Evolutionary conservation across 2,329 filamentous ascomycete species (phyloP), one percentile per base, ranked within the genome.

Genomic region (Calonectria pseudoturangicola): DNA sequence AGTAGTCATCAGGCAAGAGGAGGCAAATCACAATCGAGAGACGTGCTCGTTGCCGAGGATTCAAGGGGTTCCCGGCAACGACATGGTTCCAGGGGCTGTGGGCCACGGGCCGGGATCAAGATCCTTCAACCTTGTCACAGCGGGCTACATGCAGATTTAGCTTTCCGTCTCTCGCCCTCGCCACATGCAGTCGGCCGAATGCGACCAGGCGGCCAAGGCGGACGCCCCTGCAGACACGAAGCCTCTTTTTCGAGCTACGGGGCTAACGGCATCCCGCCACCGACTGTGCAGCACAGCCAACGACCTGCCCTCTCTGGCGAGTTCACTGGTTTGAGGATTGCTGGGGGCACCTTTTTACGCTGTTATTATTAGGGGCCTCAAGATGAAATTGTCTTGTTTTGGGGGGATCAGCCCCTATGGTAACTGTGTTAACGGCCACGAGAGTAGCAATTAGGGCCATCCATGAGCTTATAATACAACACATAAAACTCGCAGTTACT

Each of bases 121-220:
- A 60, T 60, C 54, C 54, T 60, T 60, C 36, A 27, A 39, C 21
- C n/a, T 15, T 39, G 54, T 60, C 39, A 16, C 21, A 25, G 54
- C 25, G 54, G 54, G 21, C 54, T 21, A 48, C 36, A 12, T 39
- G 36, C 5, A 12, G 21, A 9, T 8, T 33, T 36, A 41, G 33
- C 54, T 60, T 60, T 36, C 54, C n/a, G 54, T 60, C 41, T 33
- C 36, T 60, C 33, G 3, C 6, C 54, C 39, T 39, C 12, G 54
- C 54, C 54, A 60, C 54, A 60, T 60, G 54, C 54, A 41, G 36
- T 9, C 54, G 33, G 33, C 54, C 36, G 33, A 27, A 60, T 60
- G n/a, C 54, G 36, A 21, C 33, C 21, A 27, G n/a, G 27, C 27
- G 54, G 25, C 3, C 54, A 60, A 39, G 54, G 54, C 27, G 33